A percentile compares a stretch with the other conserved stretches of the same genome.
phyloP scores from a whole-genome alignment of 306 rosid species.

The Calophaca sinica region DNA sequence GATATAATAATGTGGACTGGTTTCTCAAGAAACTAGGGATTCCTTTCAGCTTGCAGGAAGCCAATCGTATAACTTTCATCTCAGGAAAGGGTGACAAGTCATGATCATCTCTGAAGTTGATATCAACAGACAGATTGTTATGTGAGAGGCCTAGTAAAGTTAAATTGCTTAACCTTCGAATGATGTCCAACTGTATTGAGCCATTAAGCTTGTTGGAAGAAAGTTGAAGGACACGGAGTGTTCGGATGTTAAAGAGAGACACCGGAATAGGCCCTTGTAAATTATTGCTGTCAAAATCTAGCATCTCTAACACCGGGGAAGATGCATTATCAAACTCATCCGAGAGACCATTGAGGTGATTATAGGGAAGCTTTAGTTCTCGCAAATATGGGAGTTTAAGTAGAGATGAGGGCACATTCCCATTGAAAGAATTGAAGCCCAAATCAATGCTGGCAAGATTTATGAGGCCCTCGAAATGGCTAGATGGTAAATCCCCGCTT shows the following conservation, averaged over 20 bases:
- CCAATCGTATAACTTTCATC: constrained; percentile 31
- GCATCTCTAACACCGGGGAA: neutral
- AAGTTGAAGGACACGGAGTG: constrained; percentile 44
- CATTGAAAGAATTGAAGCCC: constrained; percentile 20
- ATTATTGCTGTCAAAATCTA: constrained; percentile 53
- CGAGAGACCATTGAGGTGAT: constrained; percentile 38
- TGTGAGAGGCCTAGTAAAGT: constrained; percentile 49
- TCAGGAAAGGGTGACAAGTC: constrained; percentile 26
- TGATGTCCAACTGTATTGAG: neutral
- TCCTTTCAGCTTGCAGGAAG: constrained; percentile 35
- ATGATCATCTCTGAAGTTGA: accelerated
- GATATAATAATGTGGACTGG: neutral
- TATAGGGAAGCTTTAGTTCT: constrained; percentile 5
- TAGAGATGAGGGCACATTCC: constrained; percentile 38
- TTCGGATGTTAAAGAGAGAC: constrained; percentile 38
- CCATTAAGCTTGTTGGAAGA: constrained; percentile 62
- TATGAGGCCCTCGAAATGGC: constrained; percentile 26
- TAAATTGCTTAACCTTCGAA: constrained; percentile 37
- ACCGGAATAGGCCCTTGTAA: constrained; percentile 52
- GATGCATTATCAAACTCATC: constrained; percentile 6
- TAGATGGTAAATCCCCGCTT: neutral
- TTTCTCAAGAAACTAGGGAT: constrained; percentile 52
- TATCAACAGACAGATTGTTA: constrained; percentile 44
- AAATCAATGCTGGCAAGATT: constrained; percentile 31
- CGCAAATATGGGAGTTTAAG: constrained; percentile 32